Conservation (phyloP, 352 stramenopile genomes). For the Phytopythium chamaehyphon region DNA sequence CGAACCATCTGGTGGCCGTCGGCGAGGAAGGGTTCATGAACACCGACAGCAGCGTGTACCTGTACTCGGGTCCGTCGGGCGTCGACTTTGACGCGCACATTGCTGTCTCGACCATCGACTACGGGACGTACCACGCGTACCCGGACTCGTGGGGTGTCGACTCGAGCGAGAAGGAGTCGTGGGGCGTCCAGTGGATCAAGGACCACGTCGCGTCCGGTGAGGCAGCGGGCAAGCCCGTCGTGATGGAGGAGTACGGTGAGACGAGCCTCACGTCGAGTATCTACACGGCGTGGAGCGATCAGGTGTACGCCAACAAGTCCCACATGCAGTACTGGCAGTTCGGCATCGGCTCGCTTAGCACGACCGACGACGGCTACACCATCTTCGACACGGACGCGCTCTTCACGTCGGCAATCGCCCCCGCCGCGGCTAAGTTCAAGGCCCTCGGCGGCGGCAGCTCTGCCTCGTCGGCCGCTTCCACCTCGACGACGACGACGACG, state of each 20-base stretch:
- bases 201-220: slow-evolving; percentile 23
- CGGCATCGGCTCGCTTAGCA: slow-evolving; percentile 21
- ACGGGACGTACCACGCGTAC: slow-evolving; percentile 30
- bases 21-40: slow-evolving; percentile 35
- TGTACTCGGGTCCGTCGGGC: slow-evolving; percentile 26
- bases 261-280: slow-evolving; percentile 18
- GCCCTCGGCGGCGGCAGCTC: slow-evolving; percentile 13
- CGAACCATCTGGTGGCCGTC: slow-evolving; percentile 24
- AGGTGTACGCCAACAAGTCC: slow-evolving; percentile 18
- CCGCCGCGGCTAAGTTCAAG: slow-evolving; percentile 20
- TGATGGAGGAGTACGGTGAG: slow-evolving; percentile 27
- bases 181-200: slow-evolving; percentile 26
- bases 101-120: slow-evolving; percentile 23
- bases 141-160: slow-evolving; percentile 28
- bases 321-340: slow-evolving; percentile 43
- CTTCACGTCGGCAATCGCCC: slow-evolving; percentile 17
- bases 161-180: slow-evolving; percentile 16
- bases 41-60: slow-evolving; percentile 29
- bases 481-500: slow-evolving; percentile 8
- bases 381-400: slow-evolving; percentile 18
- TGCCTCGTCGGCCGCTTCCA: slow-evolving; percentile 13
- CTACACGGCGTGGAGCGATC: slow-evolving; percentile 24
- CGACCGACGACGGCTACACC: slow-evolving; percentile 23
- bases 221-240: slow-evolving; percentile 20
- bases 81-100: slow-evolving; percentile 29